These are phyloP conservation scores for Sextonia rubra DNA, from an alignment of 164 flowering plant genomes.

Conservation along the genomic window DNA sequence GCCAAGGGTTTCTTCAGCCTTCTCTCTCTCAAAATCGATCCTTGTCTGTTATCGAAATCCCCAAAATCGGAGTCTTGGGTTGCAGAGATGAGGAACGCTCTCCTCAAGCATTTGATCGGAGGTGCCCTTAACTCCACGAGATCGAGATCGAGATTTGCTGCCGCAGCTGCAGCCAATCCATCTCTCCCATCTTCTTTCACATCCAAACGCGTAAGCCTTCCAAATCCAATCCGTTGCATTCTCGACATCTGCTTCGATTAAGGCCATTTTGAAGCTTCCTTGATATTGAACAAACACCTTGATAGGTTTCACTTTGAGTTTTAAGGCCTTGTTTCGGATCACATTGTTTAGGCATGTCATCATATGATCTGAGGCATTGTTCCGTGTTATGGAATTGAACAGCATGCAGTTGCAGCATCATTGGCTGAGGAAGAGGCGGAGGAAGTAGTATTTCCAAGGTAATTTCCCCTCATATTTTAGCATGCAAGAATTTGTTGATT, in stretches of 20 bases:
- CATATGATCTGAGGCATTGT: slow-evolving; percentile 7
- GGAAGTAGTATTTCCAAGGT: slow-evolving; percentile 28
- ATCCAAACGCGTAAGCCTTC: slow-evolving; percentile 21
- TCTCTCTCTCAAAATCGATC: background rate
- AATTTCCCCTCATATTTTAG: background rate
- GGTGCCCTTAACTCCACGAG: slow-evolving; percentile 7
- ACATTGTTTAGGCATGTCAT: background rate
- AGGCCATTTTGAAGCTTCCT: background rate
- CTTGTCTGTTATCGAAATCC: background rate
- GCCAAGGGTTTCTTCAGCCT: background rate
- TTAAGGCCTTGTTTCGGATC: background rate
- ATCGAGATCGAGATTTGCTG: slow-evolving; percentile 6
- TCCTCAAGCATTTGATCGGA: slow-evolving; percentile 18
- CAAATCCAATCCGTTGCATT: background rate
- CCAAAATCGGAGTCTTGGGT: background rate
- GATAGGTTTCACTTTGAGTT: background rate
- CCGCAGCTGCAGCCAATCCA: background rate
- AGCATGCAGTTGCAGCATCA: slow-evolving; percentile 30
- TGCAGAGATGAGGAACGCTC: slow-evolving; percentile 19
- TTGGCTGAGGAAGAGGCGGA: slow-evolving; percentile 25
- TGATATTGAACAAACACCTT: background rate
- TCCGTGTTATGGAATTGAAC: slow-evolving; percentile 7
- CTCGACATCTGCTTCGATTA: too few species aligned
- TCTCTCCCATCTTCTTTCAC: slow-evolving; percentile 12
- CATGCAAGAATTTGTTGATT: too few species aligned